Evolutionary conservation across 805 yeast species (phyloP).

Genomic region (Myxozyma neglecta): DNA sequence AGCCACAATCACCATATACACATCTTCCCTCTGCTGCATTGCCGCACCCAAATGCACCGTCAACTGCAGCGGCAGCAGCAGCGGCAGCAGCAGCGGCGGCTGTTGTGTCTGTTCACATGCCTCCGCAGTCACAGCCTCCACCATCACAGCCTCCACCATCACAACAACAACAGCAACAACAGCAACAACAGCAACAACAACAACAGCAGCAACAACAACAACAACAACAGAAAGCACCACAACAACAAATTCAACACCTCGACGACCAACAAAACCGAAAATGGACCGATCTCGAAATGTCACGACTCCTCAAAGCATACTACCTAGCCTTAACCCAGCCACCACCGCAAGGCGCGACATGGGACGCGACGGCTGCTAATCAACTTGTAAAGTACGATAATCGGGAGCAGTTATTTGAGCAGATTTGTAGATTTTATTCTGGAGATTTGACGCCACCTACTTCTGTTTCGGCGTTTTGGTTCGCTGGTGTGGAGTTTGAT

Average conservation of each 20-base stretch:
- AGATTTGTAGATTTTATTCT: slow-evolving; percentile 23
- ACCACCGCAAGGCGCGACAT: slow-evolving; percentile 20
- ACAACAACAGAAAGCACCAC: not conserved
- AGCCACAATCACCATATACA: not conserved
- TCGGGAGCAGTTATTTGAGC: slow-evolving; percentile 26
- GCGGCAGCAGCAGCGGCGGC: no score
- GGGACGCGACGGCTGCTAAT: slow-evolving; percentile 12
- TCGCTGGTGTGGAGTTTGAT: slow-evolving; percentile 1
- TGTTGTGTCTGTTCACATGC: no score
- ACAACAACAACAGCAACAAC: slow-evolving; percentile 4
- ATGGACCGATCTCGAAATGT: slow-evolving; percentile 28
- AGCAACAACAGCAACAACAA: slow-evolving; percentile 11
- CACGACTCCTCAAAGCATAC: slow-evolving; percentile 18
- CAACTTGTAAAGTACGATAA: slow-evolving; percentile 24
- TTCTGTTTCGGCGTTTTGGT: not conserved
- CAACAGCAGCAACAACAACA: slow-evolving; percentile 4
- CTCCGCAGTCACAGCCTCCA: no score
- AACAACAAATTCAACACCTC: slow-evolving; percentile 2
- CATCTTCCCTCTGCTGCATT: slow-evolving; percentile 4
- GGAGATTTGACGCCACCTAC: slow-evolving; percentile 14
- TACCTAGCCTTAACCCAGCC: slow-evolving; percentile 26
- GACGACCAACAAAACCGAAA: slow-evolving; percentile 26
- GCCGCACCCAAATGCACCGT: slow-evolving; percentile 2
- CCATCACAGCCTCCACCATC: not conserved
- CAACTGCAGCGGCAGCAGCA: slow-evolving; percentile 3